These are phyloP conservation scores for Fusarium pseudonygamai DNA, from an alignment of 2,329 filamentous ascomycete genomes.

Conservation along the genomic window DNA sequence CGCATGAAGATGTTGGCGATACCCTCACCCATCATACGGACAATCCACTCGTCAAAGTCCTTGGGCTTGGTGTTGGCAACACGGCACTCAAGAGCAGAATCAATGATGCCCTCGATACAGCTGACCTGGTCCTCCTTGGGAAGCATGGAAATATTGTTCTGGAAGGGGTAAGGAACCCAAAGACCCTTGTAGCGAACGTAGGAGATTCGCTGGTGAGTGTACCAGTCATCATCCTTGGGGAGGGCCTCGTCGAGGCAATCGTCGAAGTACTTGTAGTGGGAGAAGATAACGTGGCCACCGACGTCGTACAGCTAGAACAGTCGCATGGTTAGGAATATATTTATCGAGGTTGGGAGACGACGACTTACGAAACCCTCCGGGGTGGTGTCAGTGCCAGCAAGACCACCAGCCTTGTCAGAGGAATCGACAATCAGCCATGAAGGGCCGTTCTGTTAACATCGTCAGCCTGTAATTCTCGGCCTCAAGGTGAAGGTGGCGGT, in stretches of 20 bases:
- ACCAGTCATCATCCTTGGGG: slow-evolving; percentile 95
- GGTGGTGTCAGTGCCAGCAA: slow-evolving; percentile 94
- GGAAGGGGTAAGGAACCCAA: slow-evolving; percentile 99
- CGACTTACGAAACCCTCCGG: slow-evolving; percentile 94
- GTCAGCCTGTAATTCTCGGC: slow-evolving; percentile 38
- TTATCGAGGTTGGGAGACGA: slow-evolving; percentile 6
- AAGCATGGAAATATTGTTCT: slow-evolving; percentile 99
- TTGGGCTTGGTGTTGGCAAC: slow-evolving; percentile 91
- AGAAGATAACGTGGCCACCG: slow-evolving; percentile 98
- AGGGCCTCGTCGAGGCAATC: slow-evolving; percentile 98
- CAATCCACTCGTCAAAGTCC: slow-evolving; percentile 98
- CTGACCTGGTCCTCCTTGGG: slow-evolving; percentile 96
- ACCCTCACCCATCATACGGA: slow-evolving; percentile 89
- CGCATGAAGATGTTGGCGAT: slow-evolving; percentile 98
- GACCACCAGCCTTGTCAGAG: slow-evolving; percentile 90
- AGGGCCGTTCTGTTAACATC: slow-evolving; percentile 74
- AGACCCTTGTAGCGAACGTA: slow-evolving; percentile 96
- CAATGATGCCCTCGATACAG: slow-evolving; percentile 95
- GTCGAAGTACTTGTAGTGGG: slow-evolving; percentile 99
- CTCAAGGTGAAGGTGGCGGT: slow-evolving; percentile 45
- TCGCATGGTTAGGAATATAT: slow-evolving; percentile 29
- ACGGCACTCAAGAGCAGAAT: slow-evolving; percentile 87
- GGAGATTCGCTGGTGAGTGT: slow-evolving; percentile 96
- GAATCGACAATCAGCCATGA: slow-evolving; percentile 98
- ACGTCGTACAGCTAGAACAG: slow-evolving; percentile 89